Percentiles rank a stretch among this genome's conserved stretches.
phyloP scores from a whole-genome alignment of 1,284 basidiomycete genomes.

The Thelephora terrestris region DNA sequence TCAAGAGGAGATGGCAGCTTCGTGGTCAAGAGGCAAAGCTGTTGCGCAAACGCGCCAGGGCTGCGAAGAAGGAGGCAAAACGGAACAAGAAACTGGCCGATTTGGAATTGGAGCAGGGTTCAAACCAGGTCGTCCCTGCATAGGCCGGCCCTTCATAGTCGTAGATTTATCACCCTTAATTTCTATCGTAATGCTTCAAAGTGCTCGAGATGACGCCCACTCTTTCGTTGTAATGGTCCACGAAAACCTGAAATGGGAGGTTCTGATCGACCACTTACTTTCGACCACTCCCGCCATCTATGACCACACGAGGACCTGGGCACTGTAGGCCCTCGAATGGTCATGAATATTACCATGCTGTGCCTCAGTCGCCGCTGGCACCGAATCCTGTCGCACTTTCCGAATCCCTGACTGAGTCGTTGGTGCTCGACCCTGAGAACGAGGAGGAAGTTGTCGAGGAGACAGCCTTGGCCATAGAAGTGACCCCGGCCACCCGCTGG shows the following conservation, averaged over 20 bases:
- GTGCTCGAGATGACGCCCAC: too few relatives aligned
- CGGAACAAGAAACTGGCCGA: slow-evolving; percentile 50
- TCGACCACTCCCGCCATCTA: neutral
- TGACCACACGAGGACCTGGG: neutral
- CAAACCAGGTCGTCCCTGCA: slow-evolving; percentile 59
- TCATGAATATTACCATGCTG: neutral
- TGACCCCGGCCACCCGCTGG: slow-evolving; percentile 33
- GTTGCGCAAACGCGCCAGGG: slow-evolving; percentile 34
- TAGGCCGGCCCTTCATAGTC: neutral
- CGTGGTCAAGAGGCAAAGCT: slow-evolving; percentile 26
- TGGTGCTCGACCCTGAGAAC: slow-evolving; percentile 23
- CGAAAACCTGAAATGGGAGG: neutral
- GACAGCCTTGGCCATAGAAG: slow-evolving; percentile 11
- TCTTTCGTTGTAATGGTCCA: too few relatives aligned
- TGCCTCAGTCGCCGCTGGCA: neutral
- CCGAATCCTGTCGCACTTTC: neutral
- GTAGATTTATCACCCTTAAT: neutral
- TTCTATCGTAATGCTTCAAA: too few relatives aligned
- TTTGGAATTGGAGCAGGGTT: slow-evolving; percentile 46
- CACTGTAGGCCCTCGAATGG: neutral
- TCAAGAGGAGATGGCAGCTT: slow-evolving; percentile 35
- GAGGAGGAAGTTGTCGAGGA: slow-evolving; percentile 22
- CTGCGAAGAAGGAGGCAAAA: slow-evolving; percentile 49
- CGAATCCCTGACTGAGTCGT: slow-evolving; percentile 4
- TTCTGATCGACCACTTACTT: neutral